These are phyloP conservation scores for Venturia oleaginea DNA, from an alignment of 2,329 filamentous ascomycete genomes.

Conservation along the genomic window DNA sequence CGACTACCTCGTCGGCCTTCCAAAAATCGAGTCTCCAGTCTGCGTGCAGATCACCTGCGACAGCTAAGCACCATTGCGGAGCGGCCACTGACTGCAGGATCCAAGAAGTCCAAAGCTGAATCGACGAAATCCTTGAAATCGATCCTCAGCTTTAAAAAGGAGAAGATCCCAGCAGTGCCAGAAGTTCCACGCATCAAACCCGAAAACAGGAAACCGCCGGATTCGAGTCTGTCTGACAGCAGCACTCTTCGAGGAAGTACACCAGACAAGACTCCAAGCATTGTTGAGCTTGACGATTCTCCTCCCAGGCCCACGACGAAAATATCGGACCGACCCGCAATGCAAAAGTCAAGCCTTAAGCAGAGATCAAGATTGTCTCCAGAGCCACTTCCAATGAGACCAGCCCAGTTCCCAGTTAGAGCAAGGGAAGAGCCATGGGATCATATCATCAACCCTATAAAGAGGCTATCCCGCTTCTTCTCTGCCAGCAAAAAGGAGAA, in stretches of 20 bases:
- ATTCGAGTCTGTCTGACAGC: not conserved
- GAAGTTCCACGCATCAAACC: not conserved
- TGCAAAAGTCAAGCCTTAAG: not conserved
- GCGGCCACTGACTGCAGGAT: conserved; percentile 10
- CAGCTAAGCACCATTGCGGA: conserved; percentile 12
- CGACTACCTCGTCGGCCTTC: not conserved
- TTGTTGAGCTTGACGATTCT: conserved; percentile 7
- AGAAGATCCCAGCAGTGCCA: conserved; percentile 8
- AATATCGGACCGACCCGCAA: not conserved
- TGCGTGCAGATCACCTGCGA: not conserved
- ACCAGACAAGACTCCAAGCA: not conserved
- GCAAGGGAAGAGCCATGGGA: not conserved
- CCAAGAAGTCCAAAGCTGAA: not conserved
- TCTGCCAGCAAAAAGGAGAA: conserved; percentile 1
- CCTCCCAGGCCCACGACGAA: not conserved
- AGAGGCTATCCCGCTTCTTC: not conserved
- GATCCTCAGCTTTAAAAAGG: conserved; percentile 11
- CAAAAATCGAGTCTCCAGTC: conserved; percentile 3
- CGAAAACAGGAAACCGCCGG: not conserved
- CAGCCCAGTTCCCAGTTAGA: not conserved
- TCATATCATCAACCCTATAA: not conserved
- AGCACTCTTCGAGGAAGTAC: conserved; percentile 10
- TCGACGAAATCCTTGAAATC: conserved; percentile 7
- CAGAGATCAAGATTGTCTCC: not conserved
- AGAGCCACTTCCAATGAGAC: not conserved